Evolutionary conservation across 495 filamentous ascomycete species (phyloP), one percentile per base, ranked within the genome.

Genomic region (Penicillium paradoxum): DNA sequence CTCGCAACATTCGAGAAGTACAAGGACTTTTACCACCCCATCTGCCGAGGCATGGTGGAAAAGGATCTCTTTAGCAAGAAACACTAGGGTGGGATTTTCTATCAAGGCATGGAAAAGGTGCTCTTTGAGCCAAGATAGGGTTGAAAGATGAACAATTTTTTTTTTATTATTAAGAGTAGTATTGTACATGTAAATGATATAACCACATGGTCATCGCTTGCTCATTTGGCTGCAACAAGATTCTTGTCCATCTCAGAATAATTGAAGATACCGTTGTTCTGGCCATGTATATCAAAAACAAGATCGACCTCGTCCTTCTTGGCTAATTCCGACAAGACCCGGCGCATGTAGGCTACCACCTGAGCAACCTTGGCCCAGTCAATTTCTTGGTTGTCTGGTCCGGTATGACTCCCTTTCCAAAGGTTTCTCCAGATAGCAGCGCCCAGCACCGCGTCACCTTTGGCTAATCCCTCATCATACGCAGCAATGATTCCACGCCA

Each of bases 351-450:
- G 36, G 79, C 80, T 14, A 91, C 88, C 32, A 95, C 79, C 53
- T 79, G 74, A 1, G 88, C 91, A 51, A 97, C 64, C 43, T 78
- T 73, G 41, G 78, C 74, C 65, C 85, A 72, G 67, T 97, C 88
- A 19, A 90, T 74, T 34, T 90, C 84, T 42, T 66, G 46, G 1
- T 44, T 44, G 13, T 73, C 68, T 3, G 71, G 61, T 3, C 58
- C 69, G 13, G 58, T 66, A 19, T 65, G 54, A 25, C 73, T 74
- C 11, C 81, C 89, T 72, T 90, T 88, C 73, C 88, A 96, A 36
- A 97, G 57, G 68, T 98, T 98, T 58, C 92, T 81, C 93, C 93
- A 98, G 27, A 97, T 77, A 11, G 95, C 93, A 25, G 86, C 77
- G 5, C 90, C 91, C 13, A 96, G 75, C 50, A 92, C 86, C 36